These are phyloP conservation scores for Cercospora brassicicola DNA, from an alignment of 2,329 filamentous ascomycete genomes.

Conservation along the genomic window DNA sequence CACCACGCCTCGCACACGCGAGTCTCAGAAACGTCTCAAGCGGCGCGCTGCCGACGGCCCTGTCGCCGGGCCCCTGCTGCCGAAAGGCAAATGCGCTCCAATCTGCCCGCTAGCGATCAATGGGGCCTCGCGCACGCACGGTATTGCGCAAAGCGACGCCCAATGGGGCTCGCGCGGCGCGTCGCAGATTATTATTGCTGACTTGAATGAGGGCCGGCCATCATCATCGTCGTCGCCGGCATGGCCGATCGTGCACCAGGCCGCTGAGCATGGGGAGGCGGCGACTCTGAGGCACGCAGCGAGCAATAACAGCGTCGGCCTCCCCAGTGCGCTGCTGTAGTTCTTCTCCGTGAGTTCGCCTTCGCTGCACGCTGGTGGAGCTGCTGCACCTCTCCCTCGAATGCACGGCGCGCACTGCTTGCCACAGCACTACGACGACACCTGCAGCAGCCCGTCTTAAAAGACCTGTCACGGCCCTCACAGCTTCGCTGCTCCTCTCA, in stretches of 20 bases:
- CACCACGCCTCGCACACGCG: not conserved
- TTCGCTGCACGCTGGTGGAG: not conserved
- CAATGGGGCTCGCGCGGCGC: constrained; percentile 4
- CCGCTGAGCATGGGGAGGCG: constrained; percentile 9
- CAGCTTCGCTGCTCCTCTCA: not conserved
- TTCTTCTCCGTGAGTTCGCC: not conserved
- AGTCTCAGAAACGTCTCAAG: not conserved
- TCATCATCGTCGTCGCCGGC: not conserved
- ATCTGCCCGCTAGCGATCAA: not conserved
- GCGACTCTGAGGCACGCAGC: constrained; percentile 9
- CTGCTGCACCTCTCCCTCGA: not conserved
- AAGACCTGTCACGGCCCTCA: not conserved
- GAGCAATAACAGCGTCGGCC: not conserved
- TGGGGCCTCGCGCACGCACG: not conserved
- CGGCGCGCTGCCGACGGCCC: not conserved
- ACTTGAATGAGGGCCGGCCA: not conserved
- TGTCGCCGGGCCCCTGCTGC: not conserved
- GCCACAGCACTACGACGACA: not conserved
- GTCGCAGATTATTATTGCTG: constrained; percentile 8
- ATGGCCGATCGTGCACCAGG: not conserved
- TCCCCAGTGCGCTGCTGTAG: not conserved
- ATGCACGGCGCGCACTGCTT: not conserved
- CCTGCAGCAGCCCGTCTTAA: constrained; percentile 7
- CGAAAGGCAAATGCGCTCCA: not conserved
- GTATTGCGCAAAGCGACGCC: constrained; percentile 13